Conservation (phyloP, 1,284 basidiomycete species). For the Coniferiporia sulphurascens region DNA sequence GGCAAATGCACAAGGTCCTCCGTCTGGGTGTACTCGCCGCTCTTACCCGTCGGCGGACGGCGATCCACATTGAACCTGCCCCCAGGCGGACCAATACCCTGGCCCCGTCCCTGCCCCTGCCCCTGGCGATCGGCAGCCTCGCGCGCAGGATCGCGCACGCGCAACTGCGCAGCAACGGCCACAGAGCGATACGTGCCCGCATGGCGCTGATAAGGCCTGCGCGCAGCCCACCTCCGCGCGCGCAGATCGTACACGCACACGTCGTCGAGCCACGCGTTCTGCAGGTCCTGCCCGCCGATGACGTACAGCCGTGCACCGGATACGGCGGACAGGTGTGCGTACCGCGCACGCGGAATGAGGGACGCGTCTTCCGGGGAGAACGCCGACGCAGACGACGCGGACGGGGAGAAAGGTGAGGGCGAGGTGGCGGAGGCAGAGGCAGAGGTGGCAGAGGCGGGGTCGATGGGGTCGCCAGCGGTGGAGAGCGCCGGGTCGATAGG, state of each 20-base stretch:
- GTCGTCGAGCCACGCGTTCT: conserved; percentile 89
- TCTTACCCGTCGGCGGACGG: conserved; percentile 27
- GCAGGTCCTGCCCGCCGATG: conserved; percentile 90
- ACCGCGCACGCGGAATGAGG: conserved; percentile 71
- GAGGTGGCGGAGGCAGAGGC: background rate
- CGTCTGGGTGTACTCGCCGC: conserved; percentile 45
- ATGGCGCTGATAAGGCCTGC: conserved; percentile 78
- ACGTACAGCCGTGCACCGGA: conserved; percentile 83
- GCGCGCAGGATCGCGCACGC: conserved; percentile 65
- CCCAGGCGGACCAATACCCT: conserved; percentile 47
- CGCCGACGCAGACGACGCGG: no score
- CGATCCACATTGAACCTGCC: conserved; percentile 51
- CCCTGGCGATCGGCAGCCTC: conserved; percentile 31
- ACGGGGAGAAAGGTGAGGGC: no score
- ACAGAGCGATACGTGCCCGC: conserved; percentile 92
- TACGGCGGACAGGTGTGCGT: conserved; percentile 86
- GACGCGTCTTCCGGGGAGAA: background rate
- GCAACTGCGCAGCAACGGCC: conserved; percentile 65
- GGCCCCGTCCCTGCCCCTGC: background rate
- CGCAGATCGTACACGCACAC: conserved; percentile 82
- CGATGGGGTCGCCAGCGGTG: conserved; percentile 11
- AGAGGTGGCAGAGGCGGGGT: background rate
- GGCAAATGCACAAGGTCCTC: conserved; percentile 67
- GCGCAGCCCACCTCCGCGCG: conserved; percentile 69
- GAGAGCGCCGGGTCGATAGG: background rate